Base-by-base conservation (phyloP, 2,329 filamentous ascomycete genomes). In the Ophiocordyceps robertsii region DNA sequence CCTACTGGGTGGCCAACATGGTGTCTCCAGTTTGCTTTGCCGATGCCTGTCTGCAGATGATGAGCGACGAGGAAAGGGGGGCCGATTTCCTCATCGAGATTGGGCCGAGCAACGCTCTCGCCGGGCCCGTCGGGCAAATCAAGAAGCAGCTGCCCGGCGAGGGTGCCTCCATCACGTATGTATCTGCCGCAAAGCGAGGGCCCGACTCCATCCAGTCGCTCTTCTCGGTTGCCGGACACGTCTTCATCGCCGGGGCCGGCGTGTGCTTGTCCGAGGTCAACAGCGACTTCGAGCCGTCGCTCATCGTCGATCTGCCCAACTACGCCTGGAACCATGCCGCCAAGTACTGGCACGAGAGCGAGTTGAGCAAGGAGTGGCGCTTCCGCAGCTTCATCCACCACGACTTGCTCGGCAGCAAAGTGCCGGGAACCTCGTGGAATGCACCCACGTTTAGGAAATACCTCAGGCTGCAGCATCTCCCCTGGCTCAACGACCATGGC, bases 401-500 rank as follows among this genome's bases (percentile, higher is more conserved):
- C 14, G 54, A 60, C 6, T 47, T 61, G 0, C 44, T 64, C 0
- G 62, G 61, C 11, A 33, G 37, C 2, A 55, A 56, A 3, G 43
- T 54, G 24, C 41, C 51, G 24, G 63, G 30, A 44, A 51, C 8
- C 45, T 51, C n/a, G 19, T 58, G 1, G 52, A 62, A 31, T 5
- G 29, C 29, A 8, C 65, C 66, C 0, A 40, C 46, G 0, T 75
- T 65, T 64, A 51, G 65, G 1, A 67, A 66, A 37, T 38, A 66
- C 2, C 47, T 72, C 1, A 51, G 56, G 2, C 43, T 63, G 1
- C 52, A 55, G 0, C 58, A 70, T 27, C 44, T 62, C 0, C 60
- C 65, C 0, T 75, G 71, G 71, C 42, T 72, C 2, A 46, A 48
- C 0, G 64, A 69, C 38, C 68, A 75, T 46, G 54, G 53, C 17